phyloP scores from a whole-genome alignment of 441 rosid species.

The Rhodomyrtus psidioides region DNA sequence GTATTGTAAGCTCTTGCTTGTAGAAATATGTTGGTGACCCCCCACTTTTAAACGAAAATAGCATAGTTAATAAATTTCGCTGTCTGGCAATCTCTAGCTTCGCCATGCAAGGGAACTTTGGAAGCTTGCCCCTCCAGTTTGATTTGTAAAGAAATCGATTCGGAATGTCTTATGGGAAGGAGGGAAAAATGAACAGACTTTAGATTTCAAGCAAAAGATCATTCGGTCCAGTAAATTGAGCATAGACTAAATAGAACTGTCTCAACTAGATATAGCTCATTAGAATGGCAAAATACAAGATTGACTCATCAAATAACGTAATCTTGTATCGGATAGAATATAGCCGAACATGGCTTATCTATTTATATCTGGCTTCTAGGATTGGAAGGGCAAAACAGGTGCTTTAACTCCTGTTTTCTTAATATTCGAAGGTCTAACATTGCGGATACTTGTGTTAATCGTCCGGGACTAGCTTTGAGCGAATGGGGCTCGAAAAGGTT shows the following conservation, averaged over 20 bases:
- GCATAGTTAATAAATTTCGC: not conserved
- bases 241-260: not conserved
- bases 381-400: not conserved
- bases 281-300: not conserved
- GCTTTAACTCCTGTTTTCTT: too few species aligned
- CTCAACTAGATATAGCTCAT: not conserved
- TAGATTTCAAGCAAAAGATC: not conserved
- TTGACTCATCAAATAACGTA: too few species aligned
- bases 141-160: not conserved
- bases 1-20: not conserved
- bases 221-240: not conserved
- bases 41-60: not conserved
- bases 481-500: too few species aligned
- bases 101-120: not conserved
- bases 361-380: not conserved
- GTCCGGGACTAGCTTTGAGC: too few species aligned
- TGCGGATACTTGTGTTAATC: too few species aligned
- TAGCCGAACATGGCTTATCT: not conserved
- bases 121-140: not conserved
- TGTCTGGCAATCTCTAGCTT: not conserved
- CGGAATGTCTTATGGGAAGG: not conserved
- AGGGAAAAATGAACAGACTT: not conserved
- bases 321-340: not conserved
- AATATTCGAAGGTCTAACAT: not conserved
- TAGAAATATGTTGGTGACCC: not conserved